These are phyloP conservation scores for Pseudogymnoascus sp. DNA, from an alignment of 2,329 filamentous ascomycete species.

Conservation along the genomic window DNA sequence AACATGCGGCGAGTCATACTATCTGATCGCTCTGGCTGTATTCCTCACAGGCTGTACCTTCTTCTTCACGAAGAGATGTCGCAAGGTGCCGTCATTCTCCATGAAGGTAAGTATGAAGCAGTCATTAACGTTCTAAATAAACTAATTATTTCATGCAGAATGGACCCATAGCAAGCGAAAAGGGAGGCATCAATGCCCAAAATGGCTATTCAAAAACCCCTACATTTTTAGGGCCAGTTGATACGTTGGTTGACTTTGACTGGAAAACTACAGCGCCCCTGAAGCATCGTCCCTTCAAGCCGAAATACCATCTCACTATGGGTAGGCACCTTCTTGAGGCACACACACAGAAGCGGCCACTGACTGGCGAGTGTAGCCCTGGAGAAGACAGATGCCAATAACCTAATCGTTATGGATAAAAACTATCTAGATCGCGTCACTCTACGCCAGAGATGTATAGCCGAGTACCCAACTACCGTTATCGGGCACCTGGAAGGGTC, in stretches of 20 bases:
- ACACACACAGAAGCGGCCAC: background rate
- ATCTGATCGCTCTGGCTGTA: background rate
- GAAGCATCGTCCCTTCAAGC: constrained; percentile 50
- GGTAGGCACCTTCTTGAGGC: constrained; percentile 33
- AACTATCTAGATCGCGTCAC: constrained; percentile 47
- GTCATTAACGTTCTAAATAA: background rate
- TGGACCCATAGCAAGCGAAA: background rate
- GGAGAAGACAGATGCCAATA: constrained; percentile 43
- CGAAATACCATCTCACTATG: constrained; percentile 58
- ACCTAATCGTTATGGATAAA: constrained; percentile 52
- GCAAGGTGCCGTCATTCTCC: background rate
- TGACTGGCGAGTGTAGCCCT: constrained; percentile 39
- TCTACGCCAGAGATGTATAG: constrained; percentile 41
- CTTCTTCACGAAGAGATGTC: background rate
- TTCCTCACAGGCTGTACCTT: background rate
- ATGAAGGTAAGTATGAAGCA: background rate
- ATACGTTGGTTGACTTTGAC: constrained; percentile 41
- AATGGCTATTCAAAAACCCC: background rate
- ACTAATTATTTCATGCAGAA: background rate
- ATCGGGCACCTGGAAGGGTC: constrained; percentile 32
- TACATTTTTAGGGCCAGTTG: constrained; percentile 6
- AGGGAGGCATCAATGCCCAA: background rate
- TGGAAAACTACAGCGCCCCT: constrained; percentile 44
- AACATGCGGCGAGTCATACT: background rate
- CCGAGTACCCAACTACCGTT: constrained; percentile 34